Evolutionary conservation across 2,329 filamentous ascomycete species (phyloP), one percentile per base, ranked within the genome.

Genomic region (Ophiocordyceps polyrhachis-furcata): DNA sequence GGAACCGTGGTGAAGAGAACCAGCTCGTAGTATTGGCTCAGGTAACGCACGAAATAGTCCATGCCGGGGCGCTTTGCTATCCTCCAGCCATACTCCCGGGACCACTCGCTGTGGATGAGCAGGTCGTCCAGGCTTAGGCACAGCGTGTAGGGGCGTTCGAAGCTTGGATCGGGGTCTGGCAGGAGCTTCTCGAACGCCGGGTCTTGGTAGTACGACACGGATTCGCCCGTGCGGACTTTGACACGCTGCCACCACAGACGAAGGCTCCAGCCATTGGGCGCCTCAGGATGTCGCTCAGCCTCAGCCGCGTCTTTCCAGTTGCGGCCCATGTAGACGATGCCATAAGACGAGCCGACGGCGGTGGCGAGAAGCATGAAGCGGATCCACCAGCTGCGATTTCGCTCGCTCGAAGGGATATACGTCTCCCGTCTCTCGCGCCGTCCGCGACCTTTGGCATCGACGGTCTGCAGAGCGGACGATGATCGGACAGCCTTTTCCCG

Each of bases 1-100:
- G 89, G 87, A 42, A 91, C 81, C 37, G 76, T 84, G 29, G 91
- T 98, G 67, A 96, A 98, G 51, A 98, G 77, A 44, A 96, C 91
- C 45, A 98, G 71, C 63, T 98, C 91, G 59, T 95, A 98, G 71
- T 98, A 96, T 62, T 95, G 88, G 64, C 84, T 89, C 43, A 98
- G 74, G 62, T 98, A 98, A 57, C 85, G 84, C 50, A 98, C 68
- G 68, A 98, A 98, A 68, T 98, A 98, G 66, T 98, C 91, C 49
- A 93, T 76, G 41, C 91, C 91, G 32, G 91, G 91, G 43, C 91
- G 77, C 69, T 98, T 98, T 25, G 91, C 91, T 49, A 93, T 74
- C 52, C 89, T 79, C 87, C 91, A 98, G 47, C 91, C 91, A 58
- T 95, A 83, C 60, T 96, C 85, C 46, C 89, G 77, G 21, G 79